Percentiles rank a stretch among this genome's conserved stretches.
These are phyloP conservation scores for Podila horticola DNA, from an alignment of 192 early-diverging fungal genomes.

Conservation along the genomic window DNA sequence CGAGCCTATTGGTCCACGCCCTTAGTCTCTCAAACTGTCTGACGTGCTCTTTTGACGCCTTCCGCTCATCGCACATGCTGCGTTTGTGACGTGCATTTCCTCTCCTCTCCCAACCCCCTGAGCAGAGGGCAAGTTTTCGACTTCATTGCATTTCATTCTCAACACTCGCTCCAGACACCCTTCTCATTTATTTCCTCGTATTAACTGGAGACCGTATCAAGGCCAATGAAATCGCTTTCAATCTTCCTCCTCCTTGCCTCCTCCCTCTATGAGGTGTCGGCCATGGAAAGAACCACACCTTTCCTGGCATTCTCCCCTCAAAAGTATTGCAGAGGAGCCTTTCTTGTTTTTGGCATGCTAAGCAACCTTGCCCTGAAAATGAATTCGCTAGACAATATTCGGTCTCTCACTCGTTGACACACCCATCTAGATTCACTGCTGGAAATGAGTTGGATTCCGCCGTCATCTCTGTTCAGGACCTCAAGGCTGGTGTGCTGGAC, in stretches of 20 bases:
- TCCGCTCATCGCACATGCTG: too few species aligned
- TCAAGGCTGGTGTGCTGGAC: slow-evolving; percentile 23
- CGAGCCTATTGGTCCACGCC: too few species aligned
- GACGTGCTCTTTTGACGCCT: too few species aligned
- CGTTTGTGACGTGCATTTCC: too few species aligned
- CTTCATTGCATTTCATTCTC: too few species aligned
- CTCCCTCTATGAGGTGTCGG: slow-evolving; percentile 43
- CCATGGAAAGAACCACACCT: slow-evolving; percentile 37
- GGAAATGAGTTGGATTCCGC: slow-evolving; percentile 17
- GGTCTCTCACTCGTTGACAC: background rate
- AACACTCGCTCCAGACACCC: too few species aligned
- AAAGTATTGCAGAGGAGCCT: slow-evolving; percentile 14
- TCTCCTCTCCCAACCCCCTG: too few species aligned
- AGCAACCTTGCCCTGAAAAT: background rate
- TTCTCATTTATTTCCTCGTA: too few species aligned
- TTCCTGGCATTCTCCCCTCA: slow-evolving; percentile 48
- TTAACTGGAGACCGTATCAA: background rate
- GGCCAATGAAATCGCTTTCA: slow-evolving; percentile 25
- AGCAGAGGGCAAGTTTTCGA: too few species aligned
- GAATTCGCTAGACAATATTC: background rate
- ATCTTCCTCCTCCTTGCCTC: slow-evolving; percentile 29
- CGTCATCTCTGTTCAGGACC: slow-evolving; percentile 43
- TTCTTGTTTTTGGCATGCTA: background rate
- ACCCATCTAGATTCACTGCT: slow-evolving; percentile 15
- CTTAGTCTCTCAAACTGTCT: too few species aligned